Evolutionary conservation across 1,284 basidiomycete species (phyloP), one percentile per base, ranked within the genome.

Genomic region (Austroboletus novae-zelandiae): DNA sequence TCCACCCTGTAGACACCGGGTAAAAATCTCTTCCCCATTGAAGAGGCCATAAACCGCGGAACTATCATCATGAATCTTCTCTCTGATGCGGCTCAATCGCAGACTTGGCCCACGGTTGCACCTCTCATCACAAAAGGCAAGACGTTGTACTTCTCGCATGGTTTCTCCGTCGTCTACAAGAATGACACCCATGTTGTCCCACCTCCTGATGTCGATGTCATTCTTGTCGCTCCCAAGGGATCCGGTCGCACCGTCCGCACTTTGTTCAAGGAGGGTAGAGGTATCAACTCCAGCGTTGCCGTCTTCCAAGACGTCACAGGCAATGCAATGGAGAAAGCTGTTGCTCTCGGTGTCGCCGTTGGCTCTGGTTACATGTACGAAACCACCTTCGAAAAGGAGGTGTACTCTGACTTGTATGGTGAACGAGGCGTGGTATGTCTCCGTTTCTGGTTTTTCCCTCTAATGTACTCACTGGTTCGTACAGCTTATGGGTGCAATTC

Each of bases 41-140:
- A 98, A 66, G 95, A 98, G 74, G 97, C 97, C 58, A 98, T 98
- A 74, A 80, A 89, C 61, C 84, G 82, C 62, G 97, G 96, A 46
- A 97, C 96, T 36, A 97, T 98, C 80, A 92, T 99, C 83, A 99
- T 99, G 97, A 98, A 98, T 83, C 81, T 99, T 52, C 86, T 99
- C 62, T 98, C 95, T 48, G 97, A 99, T 70, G 97, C 97, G 47
- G 96, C 96, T 30, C 97, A 99, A 77, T 94, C 93, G 30, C 83
- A 89, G 70, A 98, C 94, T 35, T 99, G 96, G 96, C 78, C 86
- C 43, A 77, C 82, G 55, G 68, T 99, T 65, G 87, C 85, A 40
- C 94, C 95, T 55, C 81, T 94, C 62, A 94, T 98, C 78, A 98
- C 93, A 74, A 94, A 96, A 83, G 95, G 93, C 75, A 98, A 99